phyloP scores from a whole-genome alignment of 2,329 filamentous ascomycete genomes.

The Talaromyces sp. region DNA sequence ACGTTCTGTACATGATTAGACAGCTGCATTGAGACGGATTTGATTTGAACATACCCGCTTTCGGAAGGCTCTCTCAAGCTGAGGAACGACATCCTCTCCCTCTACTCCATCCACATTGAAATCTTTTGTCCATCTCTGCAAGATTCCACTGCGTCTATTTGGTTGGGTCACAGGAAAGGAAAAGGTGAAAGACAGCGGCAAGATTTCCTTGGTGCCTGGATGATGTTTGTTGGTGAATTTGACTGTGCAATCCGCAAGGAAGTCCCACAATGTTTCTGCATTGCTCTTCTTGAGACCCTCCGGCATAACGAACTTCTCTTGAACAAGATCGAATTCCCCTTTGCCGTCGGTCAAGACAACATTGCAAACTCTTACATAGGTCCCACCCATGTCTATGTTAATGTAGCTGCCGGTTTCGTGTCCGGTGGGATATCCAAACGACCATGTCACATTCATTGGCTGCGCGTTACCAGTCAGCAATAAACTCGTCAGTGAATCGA shows the following conservation, averaged over 20 bases:
- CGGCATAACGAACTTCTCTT: conserved; percentile 83
- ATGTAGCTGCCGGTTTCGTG: conserved; percentile 74
- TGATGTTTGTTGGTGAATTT: conserved; percentile 75
- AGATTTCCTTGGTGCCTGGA: conserved; percentile 38
- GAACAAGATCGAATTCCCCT: conserved; percentile 77
- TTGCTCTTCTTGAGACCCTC: conserved; percentile 74
- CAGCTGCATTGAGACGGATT: neutral
- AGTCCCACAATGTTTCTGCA: conserved; percentile 76
- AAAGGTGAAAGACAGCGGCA: conserved; percentile 84
- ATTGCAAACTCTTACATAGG: conserved; percentile 82
- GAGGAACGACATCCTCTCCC: conserved; percentile 75
- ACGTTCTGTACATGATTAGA: conserved; percentile 52
- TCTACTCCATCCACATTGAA: conserved; percentile 87
- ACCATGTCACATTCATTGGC: conserved; percentile 94
- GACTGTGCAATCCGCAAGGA: conserved; percentile 75
- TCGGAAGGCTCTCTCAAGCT: conserved; percentile 68
- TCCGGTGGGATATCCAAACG: conserved; percentile 73
- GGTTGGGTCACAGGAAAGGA: conserved; percentile 82
- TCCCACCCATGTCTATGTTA: conserved; percentile 85
- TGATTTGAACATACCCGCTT: conserved; percentile 50
- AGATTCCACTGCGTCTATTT: conserved; percentile 75
- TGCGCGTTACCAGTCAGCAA: conserved; percentile 32
- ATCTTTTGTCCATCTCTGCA: conserved; percentile 89
- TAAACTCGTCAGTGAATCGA: neutral
- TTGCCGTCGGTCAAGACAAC: conserved; percentile 72